phyloP scores from a whole-genome alignment of 148 eudicot genomes.

The Spergularia marina region DNA sequence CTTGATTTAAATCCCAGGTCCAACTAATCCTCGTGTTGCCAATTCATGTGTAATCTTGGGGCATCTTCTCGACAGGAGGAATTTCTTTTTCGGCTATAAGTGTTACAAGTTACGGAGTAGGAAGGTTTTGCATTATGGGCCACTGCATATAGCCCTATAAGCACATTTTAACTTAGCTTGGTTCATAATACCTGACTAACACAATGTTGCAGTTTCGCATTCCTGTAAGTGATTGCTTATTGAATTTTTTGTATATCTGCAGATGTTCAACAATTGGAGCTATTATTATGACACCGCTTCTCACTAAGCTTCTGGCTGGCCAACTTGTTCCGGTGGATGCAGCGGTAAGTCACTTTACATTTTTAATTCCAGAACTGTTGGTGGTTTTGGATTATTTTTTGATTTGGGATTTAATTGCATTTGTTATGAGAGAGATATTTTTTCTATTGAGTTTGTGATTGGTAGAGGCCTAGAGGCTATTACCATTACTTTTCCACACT shows the following conservation, averaged over 20 bases:
- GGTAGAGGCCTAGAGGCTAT: neutral
- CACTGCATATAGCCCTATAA: neutral
- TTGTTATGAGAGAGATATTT: neutral
- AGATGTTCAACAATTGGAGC: constrained; percentile 99
- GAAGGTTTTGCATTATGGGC: neutral
- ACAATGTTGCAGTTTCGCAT: neutral
- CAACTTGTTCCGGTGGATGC: constrained; percentile 99
- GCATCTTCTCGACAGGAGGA: neutral
- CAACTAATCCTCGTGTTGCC: neutral
- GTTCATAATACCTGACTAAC: neutral
- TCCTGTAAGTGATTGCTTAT: neutral
- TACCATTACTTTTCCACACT: neutral
- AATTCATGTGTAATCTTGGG: neutral
- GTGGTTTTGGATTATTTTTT: neutral
- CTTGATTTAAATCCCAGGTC: neutral
- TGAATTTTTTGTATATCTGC: constrained; percentile 19
- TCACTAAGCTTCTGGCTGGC: constrained; percentile 94
- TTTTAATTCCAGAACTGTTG: neutral
- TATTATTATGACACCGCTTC: constrained; percentile 95
- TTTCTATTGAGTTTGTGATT: neutral
- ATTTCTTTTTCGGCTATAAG: neutral
- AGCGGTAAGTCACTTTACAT: constrained; percentile 57
- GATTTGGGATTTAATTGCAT: neutral
- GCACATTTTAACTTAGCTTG: neutral
- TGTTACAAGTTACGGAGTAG: neutral